Conservation (phyloP, 1,284 basidiomycete genomes). For the Moniliella sp. region DNA sequence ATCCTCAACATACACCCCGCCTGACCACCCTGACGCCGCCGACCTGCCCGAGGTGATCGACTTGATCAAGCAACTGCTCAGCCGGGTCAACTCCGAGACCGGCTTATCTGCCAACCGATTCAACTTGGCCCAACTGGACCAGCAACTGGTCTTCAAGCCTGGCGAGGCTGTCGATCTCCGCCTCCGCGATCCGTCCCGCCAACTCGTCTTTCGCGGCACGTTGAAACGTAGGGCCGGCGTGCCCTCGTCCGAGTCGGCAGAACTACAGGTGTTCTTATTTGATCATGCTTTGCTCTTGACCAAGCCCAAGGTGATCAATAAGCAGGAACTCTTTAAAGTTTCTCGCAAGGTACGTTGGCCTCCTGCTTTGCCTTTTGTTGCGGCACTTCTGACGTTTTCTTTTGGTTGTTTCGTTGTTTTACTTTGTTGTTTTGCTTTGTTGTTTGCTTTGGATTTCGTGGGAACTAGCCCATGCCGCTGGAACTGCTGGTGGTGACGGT, state of each 20-base stretch:
- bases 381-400: too few species aligned
- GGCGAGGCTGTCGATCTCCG: constrained; percentile 70
- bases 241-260: constrained; percentile 53
- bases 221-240: constrained; percentile 67
- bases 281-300: constrained; percentile 90
- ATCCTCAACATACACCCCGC: constrained; percentile 77
- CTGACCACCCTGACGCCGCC: constrained; percentile 68
- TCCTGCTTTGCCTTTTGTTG: too few species aligned
- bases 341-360: constrained; percentile 65
- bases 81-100: constrained; percentile 69
- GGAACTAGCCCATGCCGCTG: constrained; percentile 61
- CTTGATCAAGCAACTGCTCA: constrained; percentile 60
- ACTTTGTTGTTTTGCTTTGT: too few species aligned
- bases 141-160: constrained; percentile 61
- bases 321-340: constrained; percentile 77
- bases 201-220: constrained; percentile 75
- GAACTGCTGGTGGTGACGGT: constrained; percentile 70
- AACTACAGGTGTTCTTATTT: constrained; percentile 79
- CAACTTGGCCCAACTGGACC: constrained; percentile 68
- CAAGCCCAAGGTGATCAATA: constrained; percentile 63
- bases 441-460: not conserved
- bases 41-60: constrained; percentile 57
- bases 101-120: constrained; percentile 80
- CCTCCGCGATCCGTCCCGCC: constrained; percentile 61
- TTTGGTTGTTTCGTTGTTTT: too few species aligned